Conservation (phyloP, 2,329 filamentous ascomycete species). For the Pestalotiopsis sp. region DNA sequence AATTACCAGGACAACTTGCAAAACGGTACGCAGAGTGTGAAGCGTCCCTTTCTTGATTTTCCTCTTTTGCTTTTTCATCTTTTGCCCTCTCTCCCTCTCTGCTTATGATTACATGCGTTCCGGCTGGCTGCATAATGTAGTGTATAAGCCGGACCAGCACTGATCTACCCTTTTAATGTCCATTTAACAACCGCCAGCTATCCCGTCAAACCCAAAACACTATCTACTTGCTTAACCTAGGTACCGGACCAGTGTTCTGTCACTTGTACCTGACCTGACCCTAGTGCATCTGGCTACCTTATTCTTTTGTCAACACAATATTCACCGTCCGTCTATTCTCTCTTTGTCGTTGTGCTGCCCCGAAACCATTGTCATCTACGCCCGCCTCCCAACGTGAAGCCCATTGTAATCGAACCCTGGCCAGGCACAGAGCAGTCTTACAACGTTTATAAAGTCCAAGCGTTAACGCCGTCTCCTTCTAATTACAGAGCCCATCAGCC, state of each 20-base stretch:
- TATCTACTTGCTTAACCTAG: background rate
- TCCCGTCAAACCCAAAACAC: background rate
- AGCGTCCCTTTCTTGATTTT: too few relatives aligned
- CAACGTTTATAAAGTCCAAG: background rate
- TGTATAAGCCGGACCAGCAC: background rate
- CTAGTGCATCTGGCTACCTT: background rate
- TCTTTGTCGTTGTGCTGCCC: background rate
- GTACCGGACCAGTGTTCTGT: too few relatives aligned
- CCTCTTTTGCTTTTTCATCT: background rate
- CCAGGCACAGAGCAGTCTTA: background rate
- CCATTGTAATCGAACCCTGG: background rate
- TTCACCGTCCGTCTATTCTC: background rate
- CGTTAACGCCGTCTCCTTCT: conserved; percentile 1
- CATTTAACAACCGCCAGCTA: background rate
- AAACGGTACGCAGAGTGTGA: conserved; percentile 7
- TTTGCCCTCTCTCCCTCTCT: background rate
- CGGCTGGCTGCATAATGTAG: background rate
- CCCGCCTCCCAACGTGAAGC: background rate
- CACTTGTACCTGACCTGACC: background rate
- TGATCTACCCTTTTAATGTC: background rate
- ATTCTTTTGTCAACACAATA: background rate
- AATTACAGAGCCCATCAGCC: conserved; percentile 5
- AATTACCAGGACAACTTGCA: conserved; percentile 5
- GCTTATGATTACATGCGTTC: background rate
- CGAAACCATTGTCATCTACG: background rate